Evolutionary conservation across 495 filamentous ascomycete species (phyloP).

Genomic region (Echria macrotheca): DNA sequence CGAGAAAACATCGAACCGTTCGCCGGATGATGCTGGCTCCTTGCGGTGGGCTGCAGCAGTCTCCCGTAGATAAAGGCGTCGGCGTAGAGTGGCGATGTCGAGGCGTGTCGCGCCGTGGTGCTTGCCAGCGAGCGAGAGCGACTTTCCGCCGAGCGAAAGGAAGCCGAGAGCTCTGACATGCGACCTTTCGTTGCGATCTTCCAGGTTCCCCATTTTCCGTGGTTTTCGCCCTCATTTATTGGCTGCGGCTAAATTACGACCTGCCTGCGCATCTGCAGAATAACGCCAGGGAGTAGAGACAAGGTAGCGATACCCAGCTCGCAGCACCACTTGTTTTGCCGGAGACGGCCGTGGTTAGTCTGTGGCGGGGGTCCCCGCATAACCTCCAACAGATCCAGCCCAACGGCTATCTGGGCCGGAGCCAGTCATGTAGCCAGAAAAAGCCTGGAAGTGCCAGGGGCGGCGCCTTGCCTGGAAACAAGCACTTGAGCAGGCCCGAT

Average conservation of each 20-base stretch:
- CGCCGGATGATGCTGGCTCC: too few relatives aligned
- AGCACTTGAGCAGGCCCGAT: conserved; percentile 32
- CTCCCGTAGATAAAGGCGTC: too few relatives aligned
- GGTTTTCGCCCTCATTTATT: conserved; percentile 25
- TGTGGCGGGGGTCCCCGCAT: neutral
- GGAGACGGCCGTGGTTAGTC: neutral
- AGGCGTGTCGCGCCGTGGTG: too few relatives aligned
- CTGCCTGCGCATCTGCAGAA: conserved; percentile 17
- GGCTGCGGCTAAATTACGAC: conserved; percentile 37
- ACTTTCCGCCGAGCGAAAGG: too few relatives aligned
- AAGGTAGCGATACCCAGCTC: conserved; percentile 10
- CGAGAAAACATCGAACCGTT: too few relatives aligned
- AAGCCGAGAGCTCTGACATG: neutral
- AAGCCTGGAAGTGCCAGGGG: conserved; percentile 8
- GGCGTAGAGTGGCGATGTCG: too few relatives aligned
- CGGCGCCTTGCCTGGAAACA: conserved; percentile 15
- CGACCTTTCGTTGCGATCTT: conserved; percentile 1
- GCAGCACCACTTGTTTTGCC: conserved; percentile 1
- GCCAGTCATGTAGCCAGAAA: conserved; percentile 5
- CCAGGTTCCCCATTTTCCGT: conserved; percentile 21
- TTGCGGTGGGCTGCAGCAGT: too few relatives aligned
- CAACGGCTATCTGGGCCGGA: conserved; percentile 13
- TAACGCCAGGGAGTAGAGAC: conserved; percentile 14
- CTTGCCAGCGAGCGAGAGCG: too few relatives aligned
- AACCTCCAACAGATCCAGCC: conserved; percentile 7